A percentile compares a stretch with the other conserved stretches of the same genome.
Evolutionary conservation across 2,329 filamentous ascomycete species (phyloP).

Genomic region (Xylariaceae sp.): DNA sequence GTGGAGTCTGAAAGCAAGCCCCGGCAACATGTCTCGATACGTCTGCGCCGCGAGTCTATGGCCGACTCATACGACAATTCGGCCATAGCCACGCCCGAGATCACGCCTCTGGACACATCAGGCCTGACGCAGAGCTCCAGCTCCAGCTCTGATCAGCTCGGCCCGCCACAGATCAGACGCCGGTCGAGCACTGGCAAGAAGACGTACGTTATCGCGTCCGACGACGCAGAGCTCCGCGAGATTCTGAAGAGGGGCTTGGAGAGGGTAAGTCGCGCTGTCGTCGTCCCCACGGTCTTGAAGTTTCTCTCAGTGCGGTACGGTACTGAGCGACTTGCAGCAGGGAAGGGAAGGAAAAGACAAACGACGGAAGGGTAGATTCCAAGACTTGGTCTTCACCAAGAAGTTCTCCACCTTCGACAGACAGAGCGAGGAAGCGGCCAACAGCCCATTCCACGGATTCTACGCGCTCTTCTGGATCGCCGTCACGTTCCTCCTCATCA

Average conservation of each 20-base stretch:
- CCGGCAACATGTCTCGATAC: conserved; percentile 8
- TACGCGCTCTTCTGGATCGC: conserved; percentile 73
- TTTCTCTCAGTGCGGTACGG: too few relatives aligned
- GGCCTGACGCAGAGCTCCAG: conserved; percentile 2
- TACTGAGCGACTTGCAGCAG: background rate
- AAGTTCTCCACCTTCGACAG: conserved; percentile 70
- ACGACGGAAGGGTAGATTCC: conserved; percentile 27
- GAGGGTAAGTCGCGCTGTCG: conserved; percentile 13
- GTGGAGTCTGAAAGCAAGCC: conserved; percentile 8
- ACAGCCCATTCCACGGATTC: conserved; percentile 71
- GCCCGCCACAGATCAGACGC: conserved; percentile 2
- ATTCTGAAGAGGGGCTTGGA: conserved; percentile 25
- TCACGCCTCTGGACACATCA: conserved; percentile 9
- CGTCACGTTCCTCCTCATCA: conserved; percentile 58
- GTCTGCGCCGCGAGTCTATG: conserved; percentile 13
- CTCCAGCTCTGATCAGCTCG: conserved; percentile 8
- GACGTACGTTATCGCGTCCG: conserved; percentile 21
- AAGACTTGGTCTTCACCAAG: conserved; percentile 60
- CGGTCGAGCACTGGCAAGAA: conserved; percentile 9
- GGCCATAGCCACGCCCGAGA: conserved; percentile 15
- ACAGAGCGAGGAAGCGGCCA: conserved; percentile 55
- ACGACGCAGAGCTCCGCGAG: conserved; percentile 33
- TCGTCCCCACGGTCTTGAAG: conserved; percentile 1
- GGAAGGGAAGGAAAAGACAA: conserved; percentile 11
- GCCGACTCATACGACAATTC: conserved; percentile 17